Conservation (phyloP, 1,284 basidiomycete genomes). For the Meripilus lineatus region DNA sequence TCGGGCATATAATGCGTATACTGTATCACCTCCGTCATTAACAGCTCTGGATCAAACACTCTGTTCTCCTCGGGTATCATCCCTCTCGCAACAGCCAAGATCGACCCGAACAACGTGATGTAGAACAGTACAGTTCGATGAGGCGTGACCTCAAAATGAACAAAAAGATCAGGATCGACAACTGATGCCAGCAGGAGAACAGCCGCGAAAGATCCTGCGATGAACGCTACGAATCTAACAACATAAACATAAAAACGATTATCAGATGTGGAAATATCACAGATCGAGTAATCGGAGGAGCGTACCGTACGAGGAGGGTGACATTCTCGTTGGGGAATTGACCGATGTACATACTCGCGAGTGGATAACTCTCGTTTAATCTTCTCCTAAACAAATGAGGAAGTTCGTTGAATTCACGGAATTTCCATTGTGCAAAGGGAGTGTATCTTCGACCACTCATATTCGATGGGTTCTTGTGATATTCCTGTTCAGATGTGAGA, state of each 20-base stretch:
- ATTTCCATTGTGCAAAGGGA: constrained; percentile 95
- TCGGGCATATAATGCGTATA: constrained; percentile 96
- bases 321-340: constrained; percentile 97
- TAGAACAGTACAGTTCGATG: constrained; percentile 95
- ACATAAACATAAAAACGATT: neutral
- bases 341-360: constrained; percentile 92
- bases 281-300: constrained; percentile 5
- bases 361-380: constrained; percentile 83
- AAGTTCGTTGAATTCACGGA: constrained; percentile 97
- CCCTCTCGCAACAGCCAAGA: constrained; percentile 85
- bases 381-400: constrained; percentile 89
- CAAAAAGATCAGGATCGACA: constrained; percentile 87
- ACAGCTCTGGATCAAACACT: constrained; percentile 89
- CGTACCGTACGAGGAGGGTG: constrained; percentile 83
- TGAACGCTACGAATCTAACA: constrained; percentile 88
- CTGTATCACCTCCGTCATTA: constrained; percentile 87
- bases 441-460: constrained; percentile 93
- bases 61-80: constrained; percentile 95
- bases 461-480: constrained; percentile 95
- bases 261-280: neutral
- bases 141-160: constrained; percentile 92
- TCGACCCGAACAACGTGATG: constrained; percentile 81
- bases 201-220: constrained; percentile 94
- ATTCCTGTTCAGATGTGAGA: constrained; percentile 66
- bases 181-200: constrained; percentile 90